Evolutionary conservation across 768 basidiomycete species (phyloP), one percentile per base, ranked within the genome.

Genomic region (Tulasnella sp.): DNA sequence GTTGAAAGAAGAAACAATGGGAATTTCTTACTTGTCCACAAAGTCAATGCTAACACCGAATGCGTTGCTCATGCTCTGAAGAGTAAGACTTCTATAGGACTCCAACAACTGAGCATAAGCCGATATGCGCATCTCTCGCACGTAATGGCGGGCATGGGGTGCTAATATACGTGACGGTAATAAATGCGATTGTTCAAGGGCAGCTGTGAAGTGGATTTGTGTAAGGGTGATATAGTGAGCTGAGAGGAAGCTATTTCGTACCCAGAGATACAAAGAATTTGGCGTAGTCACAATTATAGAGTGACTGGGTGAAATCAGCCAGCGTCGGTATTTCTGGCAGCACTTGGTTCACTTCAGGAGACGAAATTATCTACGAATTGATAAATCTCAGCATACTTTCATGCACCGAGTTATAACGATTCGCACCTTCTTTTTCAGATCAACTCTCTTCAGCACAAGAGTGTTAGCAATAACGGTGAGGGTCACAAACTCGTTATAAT

Each of bases 81-180:
- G 69, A 1, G 93, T 96, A 37, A 98, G 72, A 50, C 81, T 85
- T 32, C 82, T 75, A 64, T 98, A 99, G 8, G 77, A 80, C 63
- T 96, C 88, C n/a, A 99, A 71, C 4, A 96, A 72, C 60, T 98
- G 93, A 24, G 73, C 68, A 67, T 95, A 98, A 0, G 92, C 91
- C 16, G 84, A 78, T 57, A 98, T 90, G 29, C 95, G 81, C 87
- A 96, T 90, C 65, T 96, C 93, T 53, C 93, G 82, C 27, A 91
- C 74, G 64, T 95, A 96, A 69, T 72, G 93, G 6, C 86, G 78
- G 0, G 88, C 74, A 63, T 98, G 95, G 0, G 82, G 84, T 1
- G 80, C 74, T 41, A 98, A 76, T 53, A 91, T 67, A 35, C 87
- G 84, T 2, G 86, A 91, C 10, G 90, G 83, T n/a, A 89, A 67